These are phyloP conservation scores for Xylogone sp. DNA, from an alignment of 2,329 filamentous ascomycete species.

Conservation along the genomic window DNA sequence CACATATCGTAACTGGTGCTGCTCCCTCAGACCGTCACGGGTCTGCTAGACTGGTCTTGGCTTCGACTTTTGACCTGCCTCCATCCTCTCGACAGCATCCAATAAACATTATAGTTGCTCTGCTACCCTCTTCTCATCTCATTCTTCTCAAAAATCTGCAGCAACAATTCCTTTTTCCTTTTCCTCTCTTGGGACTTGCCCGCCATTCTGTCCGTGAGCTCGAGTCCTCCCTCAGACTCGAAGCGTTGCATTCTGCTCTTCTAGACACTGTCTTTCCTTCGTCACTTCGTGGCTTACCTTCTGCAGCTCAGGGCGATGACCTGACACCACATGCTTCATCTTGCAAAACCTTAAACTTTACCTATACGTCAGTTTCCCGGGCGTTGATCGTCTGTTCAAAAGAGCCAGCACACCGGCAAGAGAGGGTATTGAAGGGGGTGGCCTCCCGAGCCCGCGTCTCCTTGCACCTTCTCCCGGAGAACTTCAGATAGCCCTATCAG, in stretches of 20 bases:
- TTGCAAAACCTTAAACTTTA: neutral
- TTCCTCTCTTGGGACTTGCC: neutral
- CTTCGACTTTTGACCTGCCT: neutral
- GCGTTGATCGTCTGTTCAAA: neutral
- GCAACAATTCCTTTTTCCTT: neutral
- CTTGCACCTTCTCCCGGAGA: neutral
- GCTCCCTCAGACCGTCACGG: neutral
- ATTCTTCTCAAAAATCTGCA: neutral
- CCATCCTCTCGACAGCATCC: neutral
- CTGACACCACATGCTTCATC: neutral
- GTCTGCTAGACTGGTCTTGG: neutral
- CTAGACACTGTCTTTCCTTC: neutral
- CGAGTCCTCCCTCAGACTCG: neutral
- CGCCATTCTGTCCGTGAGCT: neutral
- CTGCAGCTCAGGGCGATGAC: neutral
- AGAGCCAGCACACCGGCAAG: neutral
- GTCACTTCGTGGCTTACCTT: neutral
- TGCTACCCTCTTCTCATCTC: neutral
- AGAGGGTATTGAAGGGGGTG: neutral
- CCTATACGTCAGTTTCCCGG: neutral
- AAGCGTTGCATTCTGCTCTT: neutral
- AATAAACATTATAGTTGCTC: neutral
- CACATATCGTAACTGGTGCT: neutral
- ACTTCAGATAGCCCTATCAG: too few relatives aligned
- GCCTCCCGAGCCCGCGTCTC: neutral